These are phyloP conservation scores for Collybiopsis confluens DNA, from an alignment of 768 basidiomycete genomes.

Conservation along the genomic window DNA sequence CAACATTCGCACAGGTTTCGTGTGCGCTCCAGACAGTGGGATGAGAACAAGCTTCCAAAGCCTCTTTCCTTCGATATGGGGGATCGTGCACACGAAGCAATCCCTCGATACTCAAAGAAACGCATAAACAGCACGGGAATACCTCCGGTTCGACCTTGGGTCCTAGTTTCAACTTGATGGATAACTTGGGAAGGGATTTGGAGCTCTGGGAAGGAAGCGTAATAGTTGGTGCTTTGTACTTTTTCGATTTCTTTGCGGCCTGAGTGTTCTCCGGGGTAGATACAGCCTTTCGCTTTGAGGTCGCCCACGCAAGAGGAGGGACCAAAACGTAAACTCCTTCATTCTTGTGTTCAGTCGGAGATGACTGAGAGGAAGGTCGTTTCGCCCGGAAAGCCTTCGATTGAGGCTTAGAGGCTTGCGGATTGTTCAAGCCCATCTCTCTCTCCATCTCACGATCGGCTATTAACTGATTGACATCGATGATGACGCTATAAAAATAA, in stretches of 20 bases:
- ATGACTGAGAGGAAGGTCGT: neutral
- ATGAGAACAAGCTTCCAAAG: conserved; percentile 41
- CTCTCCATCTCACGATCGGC: conserved; percentile 55
- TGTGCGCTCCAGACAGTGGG: conserved; percentile 71
- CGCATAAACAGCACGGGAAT: conserved; percentile 69
- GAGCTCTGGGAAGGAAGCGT: conserved; percentile 13
- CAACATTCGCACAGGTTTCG: conserved; percentile 69
- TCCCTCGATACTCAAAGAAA: conserved; percentile 46
- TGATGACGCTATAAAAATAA: conserved; percentile 66
- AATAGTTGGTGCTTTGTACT: conserved; percentile 28
- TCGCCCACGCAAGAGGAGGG: conserved; percentile 1
- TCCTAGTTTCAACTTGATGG: conserved; percentile 64
- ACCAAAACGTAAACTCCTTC: conserved; percentile 3
- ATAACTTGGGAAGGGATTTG: conserved; percentile 32
- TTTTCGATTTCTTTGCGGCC: conserved; percentile 44
- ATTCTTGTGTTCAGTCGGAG: neutral
- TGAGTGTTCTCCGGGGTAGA: conserved; percentile 31
- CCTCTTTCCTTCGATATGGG: conserved; percentile 51
- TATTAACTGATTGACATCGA: conserved; percentile 87
- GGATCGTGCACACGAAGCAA: conserved; percentile 68
- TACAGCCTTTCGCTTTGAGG: conserved; percentile 36
- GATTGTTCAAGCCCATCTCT: conserved; percentile 13
- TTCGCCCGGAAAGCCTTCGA: conserved; percentile 12
- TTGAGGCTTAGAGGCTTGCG: conserved; percentile 13
- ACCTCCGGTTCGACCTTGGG: conserved; percentile 50